These are phyloP conservation scores for Byssoonygena ceratinophila DNA, from an alignment of 2,329 filamentous ascomycete species.

Conservation along the genomic window DNA sequence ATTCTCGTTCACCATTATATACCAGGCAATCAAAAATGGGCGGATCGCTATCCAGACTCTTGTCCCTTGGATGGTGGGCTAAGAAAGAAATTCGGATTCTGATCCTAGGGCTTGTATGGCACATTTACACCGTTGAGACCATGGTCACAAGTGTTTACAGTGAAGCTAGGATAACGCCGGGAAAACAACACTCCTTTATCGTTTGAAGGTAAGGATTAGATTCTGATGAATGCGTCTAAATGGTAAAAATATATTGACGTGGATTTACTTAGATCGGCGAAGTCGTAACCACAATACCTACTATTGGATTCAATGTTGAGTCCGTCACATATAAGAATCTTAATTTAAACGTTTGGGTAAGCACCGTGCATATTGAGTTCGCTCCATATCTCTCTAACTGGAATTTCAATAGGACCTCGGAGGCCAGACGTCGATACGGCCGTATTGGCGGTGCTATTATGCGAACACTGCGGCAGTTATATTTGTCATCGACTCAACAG, in stretches of 20 bases:
- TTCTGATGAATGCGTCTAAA: background rate
- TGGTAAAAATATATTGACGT: no score
- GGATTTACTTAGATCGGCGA: constrained; percentile 65
- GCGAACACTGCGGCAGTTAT: constrained; percentile 97
- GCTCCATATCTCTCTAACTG: background rate
- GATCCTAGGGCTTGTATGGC: constrained; percentile 76
- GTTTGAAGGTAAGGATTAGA: constrained; percentile 62
- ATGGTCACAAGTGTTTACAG: background rate
- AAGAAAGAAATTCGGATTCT: constrained; percentile 98
- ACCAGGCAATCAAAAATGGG: constrained; percentile 38
- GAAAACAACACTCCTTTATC: constrained; percentile 93
- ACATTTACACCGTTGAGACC: background rate
- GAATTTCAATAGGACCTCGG: constrained; percentile 59
- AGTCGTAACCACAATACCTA: constrained; percentile 97
- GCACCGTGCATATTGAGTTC: constrained; percentile 24
- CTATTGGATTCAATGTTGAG: constrained; percentile 98
- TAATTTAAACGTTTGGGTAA: constrained; percentile 98
- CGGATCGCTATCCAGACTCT: constrained; percentile 46
- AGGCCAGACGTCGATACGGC: constrained; percentile 95
- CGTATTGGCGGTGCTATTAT: constrained; percentile 99
- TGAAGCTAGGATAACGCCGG: constrained; percentile 81
- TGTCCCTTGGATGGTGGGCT: constrained; percentile 65
- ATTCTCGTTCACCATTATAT: background rate
- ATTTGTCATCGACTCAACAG: constrained; percentile 96
- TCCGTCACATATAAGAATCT: constrained; percentile 97